Conservation (phyloP, 805 yeast genomes). For the Maudiozyma pseudohumilis region DNA sequence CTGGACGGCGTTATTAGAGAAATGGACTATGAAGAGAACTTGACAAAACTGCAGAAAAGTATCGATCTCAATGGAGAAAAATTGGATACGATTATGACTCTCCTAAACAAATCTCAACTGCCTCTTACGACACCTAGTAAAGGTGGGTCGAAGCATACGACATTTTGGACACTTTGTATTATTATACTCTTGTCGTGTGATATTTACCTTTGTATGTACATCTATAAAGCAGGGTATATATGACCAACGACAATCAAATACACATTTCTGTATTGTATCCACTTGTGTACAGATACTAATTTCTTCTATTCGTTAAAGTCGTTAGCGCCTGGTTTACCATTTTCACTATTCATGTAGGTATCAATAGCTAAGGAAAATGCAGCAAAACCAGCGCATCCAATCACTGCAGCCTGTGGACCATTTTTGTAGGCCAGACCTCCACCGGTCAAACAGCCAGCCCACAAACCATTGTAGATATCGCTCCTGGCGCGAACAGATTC, state of each 20-base stretch:
- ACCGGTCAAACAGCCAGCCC: constrained; percentile 94
- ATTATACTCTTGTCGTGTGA: constrained; percentile 22
- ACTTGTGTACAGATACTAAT: background rate
- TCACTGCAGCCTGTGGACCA: constrained; percentile 84
- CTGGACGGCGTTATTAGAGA: too few relatives aligned
- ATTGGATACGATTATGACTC: constrained; percentile 19
- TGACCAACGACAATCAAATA: constrained; percentile 12
- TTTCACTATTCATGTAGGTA: constrained; percentile 73
- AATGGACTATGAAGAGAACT: too few relatives aligned
- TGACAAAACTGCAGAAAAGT: constrained; percentile 12
- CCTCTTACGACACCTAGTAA: too few relatives aligned
- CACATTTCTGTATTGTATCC: background rate
- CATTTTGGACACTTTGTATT: constrained; percentile 26
- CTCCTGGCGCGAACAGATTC: constrained; percentile 82
- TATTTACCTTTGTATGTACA: constrained; percentile 15
- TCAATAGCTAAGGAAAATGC: constrained; percentile 87
- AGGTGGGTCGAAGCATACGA: constrained; percentile 2
- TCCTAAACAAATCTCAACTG: constrained; percentile 8
- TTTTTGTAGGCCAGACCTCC: constrained; percentile 87
- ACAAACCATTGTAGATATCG: constrained; percentile 82
- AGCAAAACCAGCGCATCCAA: constrained; percentile 97
- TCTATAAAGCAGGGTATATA: constrained; percentile 2
- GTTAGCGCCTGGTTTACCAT: constrained; percentile 71
- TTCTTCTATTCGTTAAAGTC: constrained; percentile 60
- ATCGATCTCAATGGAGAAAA: constrained; percentile 15